These are phyloP conservation scores for Schwanniomyces pseudopolymorphus DNA, from an alignment of 805 yeast species.

Conservation along the genomic window DNA sequence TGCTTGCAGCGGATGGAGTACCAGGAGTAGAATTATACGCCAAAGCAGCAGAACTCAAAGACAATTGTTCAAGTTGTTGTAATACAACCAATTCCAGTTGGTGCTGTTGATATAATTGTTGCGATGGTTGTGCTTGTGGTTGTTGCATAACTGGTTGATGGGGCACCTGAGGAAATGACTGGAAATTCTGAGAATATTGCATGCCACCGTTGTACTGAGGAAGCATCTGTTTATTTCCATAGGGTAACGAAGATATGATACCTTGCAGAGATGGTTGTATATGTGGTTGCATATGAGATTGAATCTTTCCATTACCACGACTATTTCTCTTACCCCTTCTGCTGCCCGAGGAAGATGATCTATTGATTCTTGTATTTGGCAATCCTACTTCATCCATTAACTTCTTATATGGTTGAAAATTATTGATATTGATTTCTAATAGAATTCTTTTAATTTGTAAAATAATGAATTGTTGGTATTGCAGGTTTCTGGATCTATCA, in stretches of 20 bases:
- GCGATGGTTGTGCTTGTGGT: conserved; percentile 3
- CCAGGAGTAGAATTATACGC: conserved; percentile 47
- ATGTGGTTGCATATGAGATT: not conserved
- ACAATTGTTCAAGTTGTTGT: conserved; percentile 47
- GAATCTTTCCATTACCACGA: conserved; percentile 1
- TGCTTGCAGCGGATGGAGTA: conserved; percentile 29
- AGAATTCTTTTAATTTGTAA: conserved; percentile 64
- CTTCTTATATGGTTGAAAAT: conserved; percentile 74
- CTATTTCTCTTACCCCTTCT: conserved; percentile 24
- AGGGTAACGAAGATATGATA: conserved; percentile 2
- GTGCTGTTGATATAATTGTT: conserved; percentile 9
- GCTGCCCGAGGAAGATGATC: conserved; percentile 22
- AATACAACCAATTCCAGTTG: conserved; percentile 35
- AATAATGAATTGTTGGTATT: conserved; percentile 54
- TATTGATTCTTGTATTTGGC: conserved; percentile 30
- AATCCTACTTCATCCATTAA: conserved; percentile 92
- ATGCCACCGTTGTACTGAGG: conserved; percentile 1
- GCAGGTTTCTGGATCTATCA: conserved; percentile 25
- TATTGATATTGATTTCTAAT: conserved; percentile 53
- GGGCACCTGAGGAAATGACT: not conserved
- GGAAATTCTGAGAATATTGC: conserved; percentile 4
- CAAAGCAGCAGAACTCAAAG: conserved; percentile 46
- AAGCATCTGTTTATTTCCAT: not conserved
- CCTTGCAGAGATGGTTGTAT: conserved; percentile 3
- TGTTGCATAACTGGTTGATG: conserved; percentile 5